A percentile compares a stretch with the other conserved stretches of the same genome.
Conservation (phyloP, 192 early-diverging fungal species). For the Phlyctochytrium bullatum region DNA sequence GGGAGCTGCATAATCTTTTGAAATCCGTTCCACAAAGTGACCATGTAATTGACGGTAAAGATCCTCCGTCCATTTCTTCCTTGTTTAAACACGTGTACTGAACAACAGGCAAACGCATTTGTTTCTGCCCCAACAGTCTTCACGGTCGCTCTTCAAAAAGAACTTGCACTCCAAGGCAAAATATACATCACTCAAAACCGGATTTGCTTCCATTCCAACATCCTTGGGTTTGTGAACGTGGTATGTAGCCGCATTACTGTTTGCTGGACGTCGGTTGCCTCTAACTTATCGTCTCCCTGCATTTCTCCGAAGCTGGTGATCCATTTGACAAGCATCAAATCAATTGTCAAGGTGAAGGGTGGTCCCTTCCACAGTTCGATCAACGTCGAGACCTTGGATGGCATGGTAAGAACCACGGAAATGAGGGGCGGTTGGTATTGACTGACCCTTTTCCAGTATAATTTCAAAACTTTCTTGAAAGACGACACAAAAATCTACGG, state of each 20-base stretch:
- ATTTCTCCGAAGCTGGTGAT: constrained; percentile 2
- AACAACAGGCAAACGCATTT: too few species aligned
- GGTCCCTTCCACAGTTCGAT: background rate
- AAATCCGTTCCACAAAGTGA: constrained; percentile 41
- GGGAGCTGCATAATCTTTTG: constrained; percentile 39
- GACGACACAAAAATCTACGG: too few species aligned
- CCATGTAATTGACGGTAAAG: constrained; percentile 38
- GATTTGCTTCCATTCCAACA: constrained; percentile 64
- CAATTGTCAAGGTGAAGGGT: constrained; percentile 3
- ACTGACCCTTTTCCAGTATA: too few species aligned
- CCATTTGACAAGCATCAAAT: background rate
- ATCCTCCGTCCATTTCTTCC: too few species aligned
- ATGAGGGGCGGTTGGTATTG: too few species aligned
- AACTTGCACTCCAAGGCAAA: constrained; percentile 46
- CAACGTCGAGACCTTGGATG: constrained; percentile 4
- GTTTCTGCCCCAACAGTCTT: too few species aligned
- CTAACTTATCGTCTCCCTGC: constrained; percentile 21
- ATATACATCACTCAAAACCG: constrained; percentile 59
- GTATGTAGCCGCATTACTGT: constrained; percentile 47
- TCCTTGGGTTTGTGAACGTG: constrained; percentile 60
- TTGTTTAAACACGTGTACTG: too few species aligned
- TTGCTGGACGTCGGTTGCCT: too few species aligned
- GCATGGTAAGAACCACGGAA: too few species aligned
- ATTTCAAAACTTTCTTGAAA: too few species aligned
- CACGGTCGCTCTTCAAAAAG: constrained; percentile 36